These are phyloP conservation scores for Monosporascus sp. DNA, from an alignment of 2,329 filamentous ascomycete genomes.

Conservation along the genomic window DNA sequence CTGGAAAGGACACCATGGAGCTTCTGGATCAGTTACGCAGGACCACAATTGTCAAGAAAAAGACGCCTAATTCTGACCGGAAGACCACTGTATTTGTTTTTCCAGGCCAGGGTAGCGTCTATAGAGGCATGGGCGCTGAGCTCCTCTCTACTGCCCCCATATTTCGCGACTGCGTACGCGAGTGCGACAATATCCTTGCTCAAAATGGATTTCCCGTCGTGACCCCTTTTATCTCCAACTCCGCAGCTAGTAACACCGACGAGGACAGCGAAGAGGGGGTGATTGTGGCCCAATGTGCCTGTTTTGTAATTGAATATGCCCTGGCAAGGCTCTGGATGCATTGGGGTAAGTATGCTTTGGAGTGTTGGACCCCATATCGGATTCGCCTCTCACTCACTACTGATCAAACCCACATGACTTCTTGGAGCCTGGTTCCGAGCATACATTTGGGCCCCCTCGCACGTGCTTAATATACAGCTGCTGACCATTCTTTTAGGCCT, in stretches of 20 bases:
- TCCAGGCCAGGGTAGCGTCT: slow-evolving; percentile 29
- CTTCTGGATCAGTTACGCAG: neutral
- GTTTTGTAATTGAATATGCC: slow-evolving; percentile 28
- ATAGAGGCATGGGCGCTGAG: slow-evolving; percentile 25
- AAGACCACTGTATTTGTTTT: slow-evolving; percentile 24
- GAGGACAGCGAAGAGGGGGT: slow-evolving; percentile 6
- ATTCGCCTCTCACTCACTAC: neutral
- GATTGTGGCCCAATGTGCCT: slow-evolving; percentile 20
- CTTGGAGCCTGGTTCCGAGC: too few relatives aligned
- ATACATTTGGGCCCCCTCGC: neutral
- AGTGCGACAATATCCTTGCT: slow-evolving; percentile 19
- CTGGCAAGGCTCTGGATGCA: slow-evolving; percentile 23
- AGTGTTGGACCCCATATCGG: neutral
- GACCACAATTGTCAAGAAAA: neutral
- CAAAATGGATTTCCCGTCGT: slow-evolving; percentile 24
- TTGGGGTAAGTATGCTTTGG: slow-evolving; percentile 6
- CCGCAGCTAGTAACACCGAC: slow-evolving; percentile 7
- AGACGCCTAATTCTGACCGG: neutral
- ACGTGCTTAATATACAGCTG: neutral
- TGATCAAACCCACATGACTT: too few relatives aligned
- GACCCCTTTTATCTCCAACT: slow-evolving; percentile 35
- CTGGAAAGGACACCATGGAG: slow-evolving; percentile 4
- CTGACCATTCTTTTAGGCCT: neutral
- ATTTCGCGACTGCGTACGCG: slow-evolving; percentile 20
- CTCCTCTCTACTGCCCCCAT: slow-evolving; percentile 20